Evolutionary conservation across 345 rosid genomes (phyloP), one percentile per base, ranked within the genome.

Genomic region (Arabis hirsuta): DNA sequence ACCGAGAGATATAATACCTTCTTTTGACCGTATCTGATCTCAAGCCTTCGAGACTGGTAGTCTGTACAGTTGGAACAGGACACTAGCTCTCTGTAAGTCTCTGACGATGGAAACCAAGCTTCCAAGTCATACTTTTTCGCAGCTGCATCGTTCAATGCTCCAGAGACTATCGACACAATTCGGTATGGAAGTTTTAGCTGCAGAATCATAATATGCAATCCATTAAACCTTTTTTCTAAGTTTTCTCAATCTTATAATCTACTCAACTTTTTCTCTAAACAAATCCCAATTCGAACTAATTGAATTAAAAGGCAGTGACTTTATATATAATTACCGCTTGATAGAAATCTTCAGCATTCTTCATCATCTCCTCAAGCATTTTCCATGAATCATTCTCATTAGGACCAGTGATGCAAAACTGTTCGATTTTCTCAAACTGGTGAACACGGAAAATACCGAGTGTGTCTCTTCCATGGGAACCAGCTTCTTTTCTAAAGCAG

Each of bases 401-500:
- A 22, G 99, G 99, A 73, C 90, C 72, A 22, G 99, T 91, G 59
- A 91, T 55, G 83, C 98, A 95, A 55, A 95, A 91, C 78, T 91
- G 99, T 78, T 95, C 99, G 47, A 95, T 84, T 70, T 95, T 95
- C 87, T 95, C 99, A 82, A 95, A 91, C 73, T 95, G 99, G 81
- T 95, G 98, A 80, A 95, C 98, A 53, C 99, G 87, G 83, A 95
- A 95, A 67, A 95, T 91, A 69, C 98, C 99, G 63, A 95, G 80
- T 27, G 96, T 90, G 63, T 95, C 98, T 67, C 96, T 91, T 61
- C 99, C 99, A 57, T 95, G 98, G 16, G 98, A 81, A 74, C 98
- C 98, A 72, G 99, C 99, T 82, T 95, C 99, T 76, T 91, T 95
- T 38, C 98, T 95, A 78, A 91, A 95, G 80, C 98, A 95, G 14